These are phyloP conservation scores for Zasmidium angulare DNA, from an alignment of 2,329 filamentous ascomycete species.

Conservation along the genomic window DNA sequence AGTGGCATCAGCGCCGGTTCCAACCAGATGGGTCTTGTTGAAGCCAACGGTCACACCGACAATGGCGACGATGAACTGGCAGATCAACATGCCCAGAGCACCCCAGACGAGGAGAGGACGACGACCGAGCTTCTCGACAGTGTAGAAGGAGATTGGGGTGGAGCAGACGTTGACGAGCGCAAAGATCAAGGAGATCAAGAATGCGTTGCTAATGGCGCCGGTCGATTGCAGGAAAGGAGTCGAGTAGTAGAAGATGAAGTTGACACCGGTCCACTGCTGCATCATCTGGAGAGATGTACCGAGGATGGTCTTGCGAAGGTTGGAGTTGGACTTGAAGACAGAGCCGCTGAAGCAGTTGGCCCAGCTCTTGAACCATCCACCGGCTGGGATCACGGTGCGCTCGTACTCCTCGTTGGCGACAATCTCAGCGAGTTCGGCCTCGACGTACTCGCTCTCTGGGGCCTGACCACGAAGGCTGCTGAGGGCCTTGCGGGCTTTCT, in stretches of 20 bases:
- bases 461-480: conserved; percentile 72
- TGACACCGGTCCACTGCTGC: conserved; percentile 73
- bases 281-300: conserved; percentile 52
- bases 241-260: conserved; percentile 79
- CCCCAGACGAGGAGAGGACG: conserved; percentile 77
- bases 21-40: conserved; percentile 31
- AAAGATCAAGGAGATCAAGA: conserved; percentile 82
- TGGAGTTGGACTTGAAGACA: conserved; percentile 51
- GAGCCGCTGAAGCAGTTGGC: conserved; percentile 61
- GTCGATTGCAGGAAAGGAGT: conserved; percentile 80
- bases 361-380: conserved; percentile 69
- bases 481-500: conserved; percentile 63
- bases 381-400: conserved; percentile 63
- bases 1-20: conserved; percentile 38
- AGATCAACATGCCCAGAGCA: conserved; percentile 77
- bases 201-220: conserved; percentile 72
- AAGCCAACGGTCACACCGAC: conserved; percentile 47
- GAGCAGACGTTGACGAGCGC: conserved; percentile 85
- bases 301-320: conserved; percentile 49
- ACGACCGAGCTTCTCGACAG: conserved; percentile 78
- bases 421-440: conserved; percentile 78
- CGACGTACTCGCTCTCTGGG: conserved; percentile 69
- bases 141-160: conserved; percentile 84
- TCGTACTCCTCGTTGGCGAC: conserved; percentile 89
- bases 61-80: conserved; percentile 84